phyloP scores from a whole-genome alignment of 139 green algal genomes.

The Chlamydomonas asymmetrica region DNA sequence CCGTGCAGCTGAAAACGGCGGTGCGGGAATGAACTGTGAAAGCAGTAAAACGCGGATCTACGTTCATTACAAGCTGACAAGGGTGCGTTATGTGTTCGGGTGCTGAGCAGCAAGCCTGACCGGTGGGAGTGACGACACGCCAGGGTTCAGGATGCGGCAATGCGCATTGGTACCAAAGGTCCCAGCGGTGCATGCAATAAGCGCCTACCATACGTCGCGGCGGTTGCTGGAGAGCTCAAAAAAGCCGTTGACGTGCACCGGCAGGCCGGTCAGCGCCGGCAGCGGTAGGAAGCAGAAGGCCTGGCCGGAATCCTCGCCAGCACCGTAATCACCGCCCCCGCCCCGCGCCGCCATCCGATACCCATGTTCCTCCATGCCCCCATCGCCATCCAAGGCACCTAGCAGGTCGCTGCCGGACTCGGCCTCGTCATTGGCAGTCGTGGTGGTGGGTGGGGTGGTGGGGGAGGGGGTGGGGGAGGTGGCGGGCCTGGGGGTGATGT shows the following conservation, averaged over 20 bases:
- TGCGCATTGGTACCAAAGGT: no score
- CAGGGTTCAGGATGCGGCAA: no score
- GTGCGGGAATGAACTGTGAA: no score
- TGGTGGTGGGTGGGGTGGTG: no score
- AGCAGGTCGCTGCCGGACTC: neutral
- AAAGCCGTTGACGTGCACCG: slow-evolving; percentile 75
- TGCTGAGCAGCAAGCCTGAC: no score
- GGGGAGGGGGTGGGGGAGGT: neutral
- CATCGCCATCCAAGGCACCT: neutral
- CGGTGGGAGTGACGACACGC: no score
- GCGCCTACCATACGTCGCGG: slow-evolving; percentile 37
- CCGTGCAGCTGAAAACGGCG: no score
- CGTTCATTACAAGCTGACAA: no score
- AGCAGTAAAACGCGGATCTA: no score
- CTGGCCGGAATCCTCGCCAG: slow-evolving; percentile 18
- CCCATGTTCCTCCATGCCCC: neutral
- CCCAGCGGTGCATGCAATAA: neutral
- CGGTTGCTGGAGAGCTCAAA: slow-evolving; percentile 74
- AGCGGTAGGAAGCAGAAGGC: slow-evolving; percentile 82
- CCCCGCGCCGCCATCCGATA: neutral
- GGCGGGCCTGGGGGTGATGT: slow-evolving; percentile 39
- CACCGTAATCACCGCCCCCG: neutral
- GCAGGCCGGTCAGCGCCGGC: slow-evolving; percentile 56
- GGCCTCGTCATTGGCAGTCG: neutral
- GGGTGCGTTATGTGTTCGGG: no score